Conservation (phyloP, 805 yeast genomes). For the Kazachstania bromeliacearum region DNA sequence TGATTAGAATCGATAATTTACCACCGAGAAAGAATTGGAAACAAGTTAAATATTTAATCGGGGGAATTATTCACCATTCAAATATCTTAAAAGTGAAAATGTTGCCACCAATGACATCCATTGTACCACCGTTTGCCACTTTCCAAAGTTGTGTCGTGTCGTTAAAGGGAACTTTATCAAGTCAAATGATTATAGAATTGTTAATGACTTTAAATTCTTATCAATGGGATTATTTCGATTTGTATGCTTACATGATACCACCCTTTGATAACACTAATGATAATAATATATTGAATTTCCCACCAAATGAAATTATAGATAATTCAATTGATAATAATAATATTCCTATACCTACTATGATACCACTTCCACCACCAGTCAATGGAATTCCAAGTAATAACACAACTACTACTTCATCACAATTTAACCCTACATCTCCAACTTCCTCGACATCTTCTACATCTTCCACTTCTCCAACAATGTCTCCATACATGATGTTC, state of each 20-base stretch:
- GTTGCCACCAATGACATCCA: conserved; percentile 26
- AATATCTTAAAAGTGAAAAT: conserved; percentile 24
- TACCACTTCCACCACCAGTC: no score
- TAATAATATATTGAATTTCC: not conserved
- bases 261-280: conserved; percentile 1
- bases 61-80: conserved; percentile 27
- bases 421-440: no score
- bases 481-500: not conserved
- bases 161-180: conserved; percentile 13
- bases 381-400: no score
- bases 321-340: not conserved
- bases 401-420: not conserved
- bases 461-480: not conserved
- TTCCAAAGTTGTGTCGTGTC: conserved; percentile 26
- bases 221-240: conserved; percentile 26
- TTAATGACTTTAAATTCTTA: conserved; percentile 22
- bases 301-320: not conserved
- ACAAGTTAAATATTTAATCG: conserved; percentile 26
- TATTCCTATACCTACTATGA: no score
- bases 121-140: conserved; percentile 27
- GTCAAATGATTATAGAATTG: conserved; percentile 18
- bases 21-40: conserved; percentile 30
- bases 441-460: not conserved
- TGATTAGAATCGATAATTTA: conserved; percentile 24
- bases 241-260: conserved; percentile 23